Evolutionary conservation across 202 grass and related monocot species (phyloP), one percentile per base, ranked within the genome.

Genomic region (Musa balbisiana): DNA sequence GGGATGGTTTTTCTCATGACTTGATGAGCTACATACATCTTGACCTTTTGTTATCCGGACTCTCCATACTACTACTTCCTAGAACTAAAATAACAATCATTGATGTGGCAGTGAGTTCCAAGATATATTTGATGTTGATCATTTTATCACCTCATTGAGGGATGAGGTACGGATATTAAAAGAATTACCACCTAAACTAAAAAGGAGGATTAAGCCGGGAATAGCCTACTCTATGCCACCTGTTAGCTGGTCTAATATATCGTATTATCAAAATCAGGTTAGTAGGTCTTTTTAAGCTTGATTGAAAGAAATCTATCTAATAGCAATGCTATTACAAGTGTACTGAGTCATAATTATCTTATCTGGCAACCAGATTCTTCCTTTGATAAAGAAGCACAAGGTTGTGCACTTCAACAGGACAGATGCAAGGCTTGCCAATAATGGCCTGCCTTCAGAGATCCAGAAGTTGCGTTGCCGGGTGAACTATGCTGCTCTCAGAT

Each of bases 171-270:
- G 89, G 72, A 95, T 99, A 63, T 68, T 92, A 62, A 99, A 88
- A 83, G 81, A 88, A 80, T 27, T 99, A 67, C 95, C 95, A 27
- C 87, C 83, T 60, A 92, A 72, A 80, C 62, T 95, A 70, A 95
- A 92, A 80, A 84, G 54, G 71, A 89, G 78, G 77, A 79, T 88
- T 8, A 78, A 99, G 67, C 79, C 81, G 70, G 91, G 91, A 49
- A 86, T 95, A 85, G 78, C 81, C 68, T 83, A 92, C 59, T 92
- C 91, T 17, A 95, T 99, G 87, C 89, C 89, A 79, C 95, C 95
- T 51, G 56, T 99, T 66, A 99, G 95, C 85, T 99, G 95, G 95
- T 94, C 95, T 8, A 82, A 99, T 86, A 92, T 95, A n/a, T 99
- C 91, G 49, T 99, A 99, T 79, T 99, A 99, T 63, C 89, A 88